phyloP scores from a whole-genome alignment of 345 rosid species.

The Dimocarpus longan region DNA sequence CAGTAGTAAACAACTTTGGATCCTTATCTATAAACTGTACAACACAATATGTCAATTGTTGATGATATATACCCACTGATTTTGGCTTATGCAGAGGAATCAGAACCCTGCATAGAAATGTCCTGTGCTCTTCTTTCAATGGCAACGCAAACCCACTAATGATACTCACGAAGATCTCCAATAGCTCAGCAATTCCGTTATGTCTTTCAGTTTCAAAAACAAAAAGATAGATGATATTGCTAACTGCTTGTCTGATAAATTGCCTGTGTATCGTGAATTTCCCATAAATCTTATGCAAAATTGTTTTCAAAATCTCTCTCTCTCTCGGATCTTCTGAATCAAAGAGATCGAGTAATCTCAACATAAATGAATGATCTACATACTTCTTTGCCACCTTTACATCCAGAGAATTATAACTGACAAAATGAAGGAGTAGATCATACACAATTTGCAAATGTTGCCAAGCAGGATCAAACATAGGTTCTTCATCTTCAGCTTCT shows the following conservation, averaged over 20 bases:
- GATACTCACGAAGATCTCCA: slow-evolving; percentile 82
- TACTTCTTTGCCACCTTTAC: slow-evolving; percentile 70
- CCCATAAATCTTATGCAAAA: slow-evolving; percentile 70
- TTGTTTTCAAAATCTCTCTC: slow-evolving; percentile 75
- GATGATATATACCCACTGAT: slow-evolving; percentile 71
- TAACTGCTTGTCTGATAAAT: slow-evolving; percentile 67
- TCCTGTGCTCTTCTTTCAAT: slow-evolving; percentile 73
- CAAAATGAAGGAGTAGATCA: slow-evolving; percentile 63
- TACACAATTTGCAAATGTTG: slow-evolving; percentile 67
- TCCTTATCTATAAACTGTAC: slow-evolving; percentile 77
- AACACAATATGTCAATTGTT: slow-evolving; percentile 70
- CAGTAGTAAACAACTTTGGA: slow-evolving; percentile 54
- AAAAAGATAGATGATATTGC: slow-evolving; percentile 69
- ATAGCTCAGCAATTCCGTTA: slow-evolving; percentile 72
- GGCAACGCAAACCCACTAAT: slow-evolving; percentile 83
- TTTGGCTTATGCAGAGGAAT: slow-evolving; percentile 83
- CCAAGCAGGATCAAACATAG: slow-evolving; percentile 83
- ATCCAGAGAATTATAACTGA: slow-evolving; percentile 54
- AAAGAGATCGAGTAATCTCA: slow-evolving; percentile 68
- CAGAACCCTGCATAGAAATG: slow-evolving; percentile 60
- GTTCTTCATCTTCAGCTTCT: slow-evolving; percentile 74
- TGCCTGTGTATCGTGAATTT: slow-evolving; percentile 79
- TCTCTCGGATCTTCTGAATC: slow-evolving; percentile 87
- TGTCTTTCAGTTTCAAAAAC: slow-evolving; percentile 74
- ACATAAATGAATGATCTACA: slow-evolving; percentile 61